Evolutionary conservation across 208 protist genomes (phyloP), one percentile per base, ranked within the genome.

Genomic region (Trypanosoma cruzi): DNA sequence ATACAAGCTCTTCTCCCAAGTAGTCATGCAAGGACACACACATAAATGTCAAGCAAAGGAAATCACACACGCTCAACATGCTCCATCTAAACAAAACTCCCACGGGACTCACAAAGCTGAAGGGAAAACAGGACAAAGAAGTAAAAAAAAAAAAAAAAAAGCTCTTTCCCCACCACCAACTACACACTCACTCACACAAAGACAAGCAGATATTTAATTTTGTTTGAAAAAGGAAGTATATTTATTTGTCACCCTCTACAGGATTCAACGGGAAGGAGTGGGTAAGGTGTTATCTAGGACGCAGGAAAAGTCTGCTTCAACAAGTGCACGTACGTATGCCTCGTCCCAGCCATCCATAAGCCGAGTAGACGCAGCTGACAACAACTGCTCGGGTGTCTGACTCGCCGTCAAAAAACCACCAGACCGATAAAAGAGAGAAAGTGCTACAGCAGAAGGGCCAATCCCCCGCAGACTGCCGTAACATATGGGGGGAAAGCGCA

Each of bases 261-360:
- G 18, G 22, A 11, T n/a, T 52, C n/a, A 52, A 26, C 22, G 20
- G 20, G 26, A 63, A 24, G 13, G 20, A 48, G 40, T 2, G 2
- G 36, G 0, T 42, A 42, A 40, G 14, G 53, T 8, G 22, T 50
- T 55, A 10, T 53, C 59, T 26, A 20, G 2, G 28, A 61, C 32
- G 42, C 67, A 73, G 0, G 71, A 61, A 56, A 89, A 70, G 48
- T 89, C 84, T 20, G 64, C 59, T 53, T 81, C 76, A 8, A 89
- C 14, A 2, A 86, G 49, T 24, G 68, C 54, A 7, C 60, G 52
- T 50, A 81, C 60, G 44, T 78, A 88, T 40, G 32, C 65, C 48
- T 79, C 62, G 54, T 84, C 74, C 66, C 75, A 76, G 7, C 63
- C 71, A 32, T 76, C 74, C 32, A 74, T 64, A n/a, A 67, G 58